These are phyloP conservation scores for Lentinula lateritia DNA, from an alignment of 768 basidiomycete species.

Conservation along the genomic window DNA sequence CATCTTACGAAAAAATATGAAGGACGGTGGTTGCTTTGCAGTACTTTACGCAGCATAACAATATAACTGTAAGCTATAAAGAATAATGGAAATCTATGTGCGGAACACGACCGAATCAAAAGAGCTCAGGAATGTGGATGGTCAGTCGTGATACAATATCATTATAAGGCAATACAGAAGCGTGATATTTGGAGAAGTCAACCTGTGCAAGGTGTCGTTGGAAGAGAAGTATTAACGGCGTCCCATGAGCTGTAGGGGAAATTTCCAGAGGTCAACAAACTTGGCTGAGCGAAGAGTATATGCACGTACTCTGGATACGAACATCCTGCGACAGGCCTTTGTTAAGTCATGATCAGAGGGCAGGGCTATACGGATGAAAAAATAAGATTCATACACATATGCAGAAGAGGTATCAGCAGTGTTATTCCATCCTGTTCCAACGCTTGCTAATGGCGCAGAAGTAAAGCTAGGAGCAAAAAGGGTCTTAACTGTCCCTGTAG, in stretches of 20 bases:
- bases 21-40: too few relatives aligned
- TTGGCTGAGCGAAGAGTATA: background rate
- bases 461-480: conserved; percentile 62
- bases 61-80: too few relatives aligned
- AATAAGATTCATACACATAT: conserved; percentile 36
- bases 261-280: background rate
- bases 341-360: conserved; percentile 1
- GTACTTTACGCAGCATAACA: too few relatives aligned
- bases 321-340: conserved; percentile 54
- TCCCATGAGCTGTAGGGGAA: conserved; percentile 44
- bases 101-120: too few relatives aligned
- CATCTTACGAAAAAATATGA: too few relatives aligned
- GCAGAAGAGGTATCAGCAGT: conserved; percentile 54
- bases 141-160: too few relatives aligned
- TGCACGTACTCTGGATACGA: conserved; percentile 48
- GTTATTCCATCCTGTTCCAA: conserved; percentile 78
- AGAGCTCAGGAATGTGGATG: too few relatives aligned
- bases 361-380: background rate
- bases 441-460: conserved; percentile 41
- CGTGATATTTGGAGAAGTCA: background rate
- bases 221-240: conserved; percentile 44
- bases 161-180: too few relatives aligned
- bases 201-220: conserved; percentile 37
- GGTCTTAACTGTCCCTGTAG: conserved; percentile 60
- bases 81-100: too few relatives aligned